Conservation (phyloP, 78 protist species). For the Chrysochromulina tobinii region DNA sequence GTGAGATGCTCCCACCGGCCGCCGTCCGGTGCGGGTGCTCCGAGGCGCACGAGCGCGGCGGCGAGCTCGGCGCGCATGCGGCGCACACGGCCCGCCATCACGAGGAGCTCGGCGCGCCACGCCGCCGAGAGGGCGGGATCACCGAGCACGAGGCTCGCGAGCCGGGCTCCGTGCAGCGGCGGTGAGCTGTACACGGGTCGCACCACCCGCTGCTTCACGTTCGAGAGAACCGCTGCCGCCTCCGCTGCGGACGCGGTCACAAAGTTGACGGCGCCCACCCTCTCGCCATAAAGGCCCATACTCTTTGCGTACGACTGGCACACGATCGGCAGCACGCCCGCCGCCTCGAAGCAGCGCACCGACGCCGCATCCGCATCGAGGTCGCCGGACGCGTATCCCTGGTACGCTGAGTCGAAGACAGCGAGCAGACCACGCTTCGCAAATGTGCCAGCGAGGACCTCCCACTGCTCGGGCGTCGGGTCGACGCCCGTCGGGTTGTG, state of each 20-base stretch:
- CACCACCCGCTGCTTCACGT: too few species aligned
- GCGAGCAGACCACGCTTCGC: not conserved
- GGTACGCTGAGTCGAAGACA: not conserved
- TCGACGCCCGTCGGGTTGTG: slow-evolving; percentile 99
- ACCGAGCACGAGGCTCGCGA: too few species aligned
- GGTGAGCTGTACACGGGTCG: too few species aligned
- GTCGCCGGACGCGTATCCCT: slow-evolving; percentile 84
- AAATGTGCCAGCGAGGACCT: not conserved
- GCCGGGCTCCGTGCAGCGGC: too few species aligned
- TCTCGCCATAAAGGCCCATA: not conserved
- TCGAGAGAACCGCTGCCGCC: not conserved
- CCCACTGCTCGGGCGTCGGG: slow-evolving; percentile 83
- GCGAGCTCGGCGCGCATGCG: too few species aligned
- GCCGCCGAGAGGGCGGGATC: too few species aligned
- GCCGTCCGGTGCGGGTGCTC: too few species aligned
- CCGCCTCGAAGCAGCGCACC: not conserved
- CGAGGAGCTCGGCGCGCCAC: too few species aligned
- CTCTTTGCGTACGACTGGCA: not conserved
- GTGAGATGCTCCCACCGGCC: too few species aligned
- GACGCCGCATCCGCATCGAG: not conserved
- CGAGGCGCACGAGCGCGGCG: too few species aligned
- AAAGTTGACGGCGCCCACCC: not conserved
- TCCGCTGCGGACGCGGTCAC: not conserved
- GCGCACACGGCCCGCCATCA: too few species aligned
- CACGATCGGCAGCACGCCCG: not conserved